Evolutionary conservation across 1,284 basidiomycete genomes (phyloP), one percentile per base, ranked within the genome.

Genomic region (Abortiporus biennis): DNA sequence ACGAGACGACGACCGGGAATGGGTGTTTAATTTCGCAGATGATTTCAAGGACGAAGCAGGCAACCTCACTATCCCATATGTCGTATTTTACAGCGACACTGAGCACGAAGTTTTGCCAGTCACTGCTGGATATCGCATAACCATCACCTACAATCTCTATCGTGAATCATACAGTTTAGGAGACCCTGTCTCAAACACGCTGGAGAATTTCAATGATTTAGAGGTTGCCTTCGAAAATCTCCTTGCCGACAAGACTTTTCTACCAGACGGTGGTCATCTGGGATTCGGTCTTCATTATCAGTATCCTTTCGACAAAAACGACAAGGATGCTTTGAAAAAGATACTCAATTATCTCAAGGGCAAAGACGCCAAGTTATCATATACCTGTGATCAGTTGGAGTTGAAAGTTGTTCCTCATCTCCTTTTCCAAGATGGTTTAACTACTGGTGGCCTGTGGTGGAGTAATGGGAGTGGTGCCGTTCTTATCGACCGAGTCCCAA

Each of bases 51-150:
- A 46, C 16, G 6, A 27, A 6, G 4, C 11, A 3, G 20, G 36
- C 4, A 52, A 49, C 2, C n/a, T n/a, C n/a, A 50, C 50, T 3
- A 47, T 67, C 23, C 61, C 58, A 1, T 71, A 63, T 44, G 51
- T 58, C 38, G 62, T 62, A 0, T 66, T 72, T 49, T 70, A 57
- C 55, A 62, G 65, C 42, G 67, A 71, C 50, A 62, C 68, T 40
- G 66, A 68, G 45, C 67, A 72, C 47, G 69, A 72, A 47, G 67
- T 75, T 12, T 34, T 55, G 1, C 59, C 58, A 1, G 67, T 75
- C 4, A 54, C 42, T 1, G 57, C 58, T 0, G 72, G 73, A 0
- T 59, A 63, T 42, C 61, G 68, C 1, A 53, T 74, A 23, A 70
- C 67, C 3, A 45, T 74, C 16, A 67, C 68, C 0, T 72, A 66